Percentiles rank a stretch among this genome's conserved stretches.
These are phyloP conservation scores for Fennellomyces sp. DNA, from an alignment of 371 early-diverging fungal species.

Conservation along the genomic window DNA sequence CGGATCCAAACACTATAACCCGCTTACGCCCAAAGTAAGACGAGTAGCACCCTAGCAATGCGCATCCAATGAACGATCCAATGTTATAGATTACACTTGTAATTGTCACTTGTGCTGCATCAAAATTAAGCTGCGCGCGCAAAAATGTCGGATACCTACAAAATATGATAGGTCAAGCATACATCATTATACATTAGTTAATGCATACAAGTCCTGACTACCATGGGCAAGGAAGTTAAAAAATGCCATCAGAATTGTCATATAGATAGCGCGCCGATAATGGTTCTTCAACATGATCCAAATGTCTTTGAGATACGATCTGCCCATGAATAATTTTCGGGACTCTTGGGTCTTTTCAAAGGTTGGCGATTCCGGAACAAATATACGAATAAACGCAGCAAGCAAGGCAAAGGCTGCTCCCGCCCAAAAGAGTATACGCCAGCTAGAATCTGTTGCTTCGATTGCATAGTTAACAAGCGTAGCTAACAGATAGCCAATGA, in stretches of 20 bases:
- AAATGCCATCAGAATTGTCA: conserved; percentile 60
- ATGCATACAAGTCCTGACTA: conserved; percentile 53
- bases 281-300: neutral
- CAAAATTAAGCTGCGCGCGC: too few species aligned
- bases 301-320: conserved; percentile 10
- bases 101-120: too few species aligned
- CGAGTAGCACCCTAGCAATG: conserved; percentile 61
- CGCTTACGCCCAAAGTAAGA: conserved; percentile 67
- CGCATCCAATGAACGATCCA: conserved; percentile 76
- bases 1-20: conserved; percentile 47
- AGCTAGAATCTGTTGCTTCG: conserved; percentile 41
- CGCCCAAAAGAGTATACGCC: conserved; percentile 76
- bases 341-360: conserved; percentile 45
- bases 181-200: too few species aligned
- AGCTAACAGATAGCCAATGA: conserved; percentile 65
- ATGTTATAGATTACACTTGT: too few species aligned
- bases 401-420: conserved; percentile 62
- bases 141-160: too few species aligned
- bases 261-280: conserved; percentile 38
- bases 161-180: too few species aligned
- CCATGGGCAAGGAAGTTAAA: conserved; percentile 75
- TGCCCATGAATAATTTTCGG: conserved; percentile 23
- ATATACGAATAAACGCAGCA: conserved; percentile 58
- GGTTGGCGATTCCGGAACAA: conserved; percentile 65
- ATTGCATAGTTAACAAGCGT: conserved; percentile 54